Percentiles rank a stretch among this genome's conserved stretches.
Evolutionary conservation across 352 stramenopile species (phyloP).

Genomic region (Globisporangium cystogenes): DNA sequence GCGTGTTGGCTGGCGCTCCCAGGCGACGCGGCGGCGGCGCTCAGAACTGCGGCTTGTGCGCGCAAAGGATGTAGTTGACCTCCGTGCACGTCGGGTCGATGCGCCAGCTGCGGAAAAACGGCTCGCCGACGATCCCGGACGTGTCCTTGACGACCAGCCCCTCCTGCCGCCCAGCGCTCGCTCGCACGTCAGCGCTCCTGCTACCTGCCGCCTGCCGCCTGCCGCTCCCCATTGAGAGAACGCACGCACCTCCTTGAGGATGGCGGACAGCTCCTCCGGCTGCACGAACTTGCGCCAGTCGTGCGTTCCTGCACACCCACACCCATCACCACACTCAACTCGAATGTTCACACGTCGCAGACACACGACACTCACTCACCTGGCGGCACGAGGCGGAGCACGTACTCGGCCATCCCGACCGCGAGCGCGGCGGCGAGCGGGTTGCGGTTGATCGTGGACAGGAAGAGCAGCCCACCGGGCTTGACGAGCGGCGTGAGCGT

Average conservation of each 20-base stretch:
- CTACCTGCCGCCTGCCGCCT: too few relatives aligned
- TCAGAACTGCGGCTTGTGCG: slow-evolving; percentile 43
- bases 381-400: slow-evolving; percentile 67
- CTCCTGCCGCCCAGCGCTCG: slow-evolving; percentile 30
- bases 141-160: slow-evolving; percentile 57
- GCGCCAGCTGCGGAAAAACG: slow-evolving; percentile 65
- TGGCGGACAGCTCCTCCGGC: slow-evolving; percentile 50
- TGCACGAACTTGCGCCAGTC: slow-evolving; percentile 85
- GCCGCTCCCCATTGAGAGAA: too few relatives aligned
- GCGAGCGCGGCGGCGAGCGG: slow-evolving; percentile 53
- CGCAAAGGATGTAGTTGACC: slow-evolving; percentile 85
- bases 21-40: neutral
- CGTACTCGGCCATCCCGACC: slow-evolving; percentile 73
- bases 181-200: too few relatives aligned
- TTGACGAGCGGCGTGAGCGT: slow-evolving; percentile 78
- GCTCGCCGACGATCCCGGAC: slow-evolving; percentile 75
- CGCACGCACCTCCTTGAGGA: slow-evolving; percentile 40
- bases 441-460: slow-evolving; percentile 86
- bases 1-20: neutral
- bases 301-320: slow-evolving; percentile 52
- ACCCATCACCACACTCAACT: too few relatives aligned
- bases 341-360: too few relatives aligned
- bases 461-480: slow-evolving; percentile 70
- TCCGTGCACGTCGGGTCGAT: slow-evolving; percentile 67
- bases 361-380: slow-evolving; percentile 20